These are phyloP conservation scores for Pichia sp. DNA, from an alignment of 1,139 yeast genomes.

Conservation along the genomic window DNA sequence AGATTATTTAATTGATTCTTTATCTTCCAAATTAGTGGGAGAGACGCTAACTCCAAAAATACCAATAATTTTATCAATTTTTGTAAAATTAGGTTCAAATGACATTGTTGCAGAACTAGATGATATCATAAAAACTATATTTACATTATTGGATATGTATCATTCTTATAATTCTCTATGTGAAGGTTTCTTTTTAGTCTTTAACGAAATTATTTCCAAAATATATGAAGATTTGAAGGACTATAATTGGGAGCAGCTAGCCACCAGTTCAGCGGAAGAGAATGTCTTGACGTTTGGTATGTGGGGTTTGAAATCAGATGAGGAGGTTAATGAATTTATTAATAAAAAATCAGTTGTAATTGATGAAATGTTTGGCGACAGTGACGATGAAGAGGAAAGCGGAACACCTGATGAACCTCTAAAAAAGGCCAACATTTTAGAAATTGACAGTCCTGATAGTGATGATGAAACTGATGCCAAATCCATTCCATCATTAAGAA, in stretches of 20 bases:
- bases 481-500: conserved; percentile 11
- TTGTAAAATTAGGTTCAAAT: conserved; percentile 65
- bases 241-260: conserved; percentile 23
- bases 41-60: conserved; percentile 69
- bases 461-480: conserved; percentile 28
- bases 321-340: conserved; percentile 38
- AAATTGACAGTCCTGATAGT: conserved; percentile 38
- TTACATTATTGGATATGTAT: conserved; percentile 71
- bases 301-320: conserved; percentile 46
- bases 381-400: conserved; percentile 24
- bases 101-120: conserved; percentile 58
- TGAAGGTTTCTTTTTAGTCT: conserved; percentile 68
- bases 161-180: conserved; percentile 74
- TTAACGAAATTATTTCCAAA: conserved; percentile 57
- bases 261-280: conserved; percentile 18
- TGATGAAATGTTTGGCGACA: conserved; percentile 29
- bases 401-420: conserved; percentile 17
- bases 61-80: conserved; percentile 60
- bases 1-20: conserved; percentile 74
- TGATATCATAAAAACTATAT: conserved; percentile 66
- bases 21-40: conserved; percentile 62
- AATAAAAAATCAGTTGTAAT: conserved; percentile 28
- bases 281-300: conserved; percentile 36
- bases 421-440: conserved; percentile 20
- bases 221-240: conserved; percentile 36